Percentiles rank a stretch among this genome's conserved stretches.
These are phyloP conservation scores for Saturnispora quitensis DNA, from an alignment of 805 yeast species.

Conservation along the genomic window DNA sequence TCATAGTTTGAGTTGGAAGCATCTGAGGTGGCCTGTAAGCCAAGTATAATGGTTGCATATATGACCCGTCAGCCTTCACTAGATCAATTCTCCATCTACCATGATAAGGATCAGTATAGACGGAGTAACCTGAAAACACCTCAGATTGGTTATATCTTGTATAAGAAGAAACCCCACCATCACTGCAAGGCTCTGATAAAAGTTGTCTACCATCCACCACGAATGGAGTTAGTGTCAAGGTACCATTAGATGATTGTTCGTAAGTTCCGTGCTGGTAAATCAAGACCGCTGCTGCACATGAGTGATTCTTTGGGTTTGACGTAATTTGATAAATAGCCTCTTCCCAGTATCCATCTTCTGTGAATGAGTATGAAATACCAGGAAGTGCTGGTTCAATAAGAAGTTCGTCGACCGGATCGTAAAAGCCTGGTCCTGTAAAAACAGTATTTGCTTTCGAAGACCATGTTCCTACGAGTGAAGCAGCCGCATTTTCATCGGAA, in stretches of 20 bases:
- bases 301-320: constrained; percentile 62
- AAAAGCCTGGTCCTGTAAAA: constrained; percentile 93
- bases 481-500: not conserved
- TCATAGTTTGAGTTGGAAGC: constrained; percentile 88
- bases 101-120: constrained; percentile 65
- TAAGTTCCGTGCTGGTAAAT: constrained; percentile 88
- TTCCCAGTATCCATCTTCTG: constrained; percentile 86
- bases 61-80: constrained; percentile 69
- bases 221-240: constrained; percentile 62
- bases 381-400: constrained; percentile 93
- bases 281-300: constrained; percentile 75
- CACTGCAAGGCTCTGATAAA: constrained; percentile 79
- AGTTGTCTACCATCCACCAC: constrained; percentile 89
- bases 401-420: constrained; percentile 91
- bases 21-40: constrained; percentile 92
- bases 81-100: constrained; percentile 74
- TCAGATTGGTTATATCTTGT: constrained; percentile 65
- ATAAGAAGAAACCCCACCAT: constrained; percentile 50
- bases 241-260: constrained; percentile 51
- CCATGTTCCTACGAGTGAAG: constrained; percentile 79
- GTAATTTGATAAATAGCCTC: constrained; percentile 78
- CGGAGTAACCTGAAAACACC: constrained; percentile 45
- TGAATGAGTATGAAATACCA: constrained; percentile 87
- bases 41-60: constrained; percentile 78
- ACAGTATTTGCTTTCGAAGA: constrained; percentile 87